phyloP scores from a whole-genome alignment of 176 grass and related monocot species.

The Saccharum officinarum region DNA sequence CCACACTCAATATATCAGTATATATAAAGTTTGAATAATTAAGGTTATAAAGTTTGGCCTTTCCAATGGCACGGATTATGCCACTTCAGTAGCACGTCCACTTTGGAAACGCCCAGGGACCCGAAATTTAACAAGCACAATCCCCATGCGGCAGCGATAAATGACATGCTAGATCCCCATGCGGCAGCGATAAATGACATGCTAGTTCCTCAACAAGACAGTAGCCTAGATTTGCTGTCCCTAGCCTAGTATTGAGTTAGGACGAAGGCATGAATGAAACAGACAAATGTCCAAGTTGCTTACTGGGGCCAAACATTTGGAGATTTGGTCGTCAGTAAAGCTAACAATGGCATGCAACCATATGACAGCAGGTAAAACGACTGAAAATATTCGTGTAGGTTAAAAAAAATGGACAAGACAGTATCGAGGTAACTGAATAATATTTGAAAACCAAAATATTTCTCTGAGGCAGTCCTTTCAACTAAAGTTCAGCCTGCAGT shows the following conservation, averaged over 20 bases:
- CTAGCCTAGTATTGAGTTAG: too few relatives aligned
- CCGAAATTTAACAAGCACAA: slow-evolving; percentile 5
- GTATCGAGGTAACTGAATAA: not conserved
- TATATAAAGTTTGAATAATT: not conserved
- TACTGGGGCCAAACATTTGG: not conserved
- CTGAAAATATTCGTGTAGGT: not conserved
- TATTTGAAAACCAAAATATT: not conserved
- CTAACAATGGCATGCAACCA: not conserved
- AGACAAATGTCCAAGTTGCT: not conserved
- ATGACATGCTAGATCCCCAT: not conserved
- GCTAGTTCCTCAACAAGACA: not conserved
- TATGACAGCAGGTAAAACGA: not conserved
- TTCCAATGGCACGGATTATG: not conserved
- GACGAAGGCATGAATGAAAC: not conserved
- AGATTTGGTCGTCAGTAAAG: not conserved
- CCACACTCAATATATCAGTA: not conserved
- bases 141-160: not conserved
- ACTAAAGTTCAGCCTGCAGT: not conserved
- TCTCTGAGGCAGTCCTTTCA: not conserved
- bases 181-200: not conserved
- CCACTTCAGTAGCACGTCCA: not conserved
- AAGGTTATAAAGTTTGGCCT: not conserved
- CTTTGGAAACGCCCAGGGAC: not conserved
- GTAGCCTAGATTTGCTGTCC: not conserved
- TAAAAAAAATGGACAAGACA: not conserved